Evolutionary conservation across 75 land plant genomes (phyloP), one percentile per base, ranked within the genome.

Genomic region (Pinus albicaulis): DNA sequence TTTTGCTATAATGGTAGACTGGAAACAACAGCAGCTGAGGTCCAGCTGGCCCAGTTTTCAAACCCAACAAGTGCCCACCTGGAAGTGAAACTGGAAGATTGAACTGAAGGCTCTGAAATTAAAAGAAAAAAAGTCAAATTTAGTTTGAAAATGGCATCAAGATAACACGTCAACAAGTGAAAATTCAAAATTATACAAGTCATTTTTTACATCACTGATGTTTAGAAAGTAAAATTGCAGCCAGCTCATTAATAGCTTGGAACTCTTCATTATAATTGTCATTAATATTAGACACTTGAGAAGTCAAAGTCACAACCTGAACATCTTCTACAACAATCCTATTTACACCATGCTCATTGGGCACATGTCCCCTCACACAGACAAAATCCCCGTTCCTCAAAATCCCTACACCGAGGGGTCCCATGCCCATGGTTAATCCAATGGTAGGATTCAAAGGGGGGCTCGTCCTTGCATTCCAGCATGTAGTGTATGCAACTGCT

Each of bases 321-420:
- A 98, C 99, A 89, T 98, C 99, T 79, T 97, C 99, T 65, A 98
- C 89, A 57, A 98, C 99, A 69, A 98, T 98, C 17, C 98, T 88
- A 82, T 98, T 95, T 55, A 94, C 83, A 74, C 99, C 99, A 89
- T 98, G 99, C 75, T 98, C 99, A 98, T 95, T 52, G 99, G 98
- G 76, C 99, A 98, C 84, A 95, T 85, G 66, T 98, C 99, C 14
- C 99, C 99, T 78, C 98, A 83, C 98, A 83, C 8, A 98, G 81
- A 78, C 99, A 98, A 88, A 84, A 98, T 55, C 99, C 99, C 68
- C 92, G 88, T 78, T 98, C 99, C 79, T 98, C 99, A 84, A 98
- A 98, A 75, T 98, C 99, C 76, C 91, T 83, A 74, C 99, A 98
- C 56, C 92, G 82, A 66, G 89, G 36, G 90, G 92, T 7, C 88